A percentile compares a stretch with the other conserved stretches of the same genome.
Evolutionary conservation across 1,284 basidiomycete species (phyloP).

Genomic region (Mrakiaceae sp.): DNA sequence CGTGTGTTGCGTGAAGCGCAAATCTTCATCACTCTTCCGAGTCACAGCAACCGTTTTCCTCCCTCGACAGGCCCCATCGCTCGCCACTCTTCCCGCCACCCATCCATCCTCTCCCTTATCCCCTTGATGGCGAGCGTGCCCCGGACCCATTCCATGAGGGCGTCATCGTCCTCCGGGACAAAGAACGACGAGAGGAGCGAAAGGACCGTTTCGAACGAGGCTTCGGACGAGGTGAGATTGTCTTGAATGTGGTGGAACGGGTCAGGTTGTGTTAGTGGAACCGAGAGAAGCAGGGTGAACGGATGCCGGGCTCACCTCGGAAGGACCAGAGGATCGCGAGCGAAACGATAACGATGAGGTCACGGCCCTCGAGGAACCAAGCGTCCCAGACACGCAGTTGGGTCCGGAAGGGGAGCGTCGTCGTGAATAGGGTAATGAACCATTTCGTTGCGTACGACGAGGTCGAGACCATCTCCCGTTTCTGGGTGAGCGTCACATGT

Average conservation of each 20-base stretch:
- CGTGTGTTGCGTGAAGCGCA: too few species aligned
- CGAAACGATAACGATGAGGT: constrained; percentile 73
- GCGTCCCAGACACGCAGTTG: constrained; percentile 93
- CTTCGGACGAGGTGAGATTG: constrained; percentile 57
- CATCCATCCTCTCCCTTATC: constrained; percentile 52
- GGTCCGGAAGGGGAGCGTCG: constrained; percentile 90
- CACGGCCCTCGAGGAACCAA: constrained; percentile 78
- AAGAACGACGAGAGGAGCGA: constrained; percentile 84
- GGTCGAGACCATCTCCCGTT: constrained; percentile 76
- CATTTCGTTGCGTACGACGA: constrained; percentile 96
- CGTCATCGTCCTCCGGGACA: constrained; percentile 75
- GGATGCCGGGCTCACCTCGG: constrained; percentile 44
- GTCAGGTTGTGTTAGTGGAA: constrained; percentile 3
- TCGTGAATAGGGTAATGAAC: constrained; percentile 96
- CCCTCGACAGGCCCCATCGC: constrained; percentile 13
- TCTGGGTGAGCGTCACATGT: constrained; percentile 29
- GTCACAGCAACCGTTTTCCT: too few species aligned
- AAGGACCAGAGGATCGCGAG: constrained; percentile 84
- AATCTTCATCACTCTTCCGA: too few species aligned
- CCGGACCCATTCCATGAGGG: constrained; percentile 65
- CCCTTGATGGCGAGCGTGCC: constrained; percentile 58
- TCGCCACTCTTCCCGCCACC: constrained; percentile 63
- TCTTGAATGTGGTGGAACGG: constrained; percentile 38
- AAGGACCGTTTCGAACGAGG: constrained; percentile 84
- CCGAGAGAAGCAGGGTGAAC: constrained; percentile 9